A percentile compares a stretch with the other conserved stretches of the same genome.
phyloP scores from a whole-genome alignment of 2,329 filamentous ascomycete species.

The Capronia coronata region DNA sequence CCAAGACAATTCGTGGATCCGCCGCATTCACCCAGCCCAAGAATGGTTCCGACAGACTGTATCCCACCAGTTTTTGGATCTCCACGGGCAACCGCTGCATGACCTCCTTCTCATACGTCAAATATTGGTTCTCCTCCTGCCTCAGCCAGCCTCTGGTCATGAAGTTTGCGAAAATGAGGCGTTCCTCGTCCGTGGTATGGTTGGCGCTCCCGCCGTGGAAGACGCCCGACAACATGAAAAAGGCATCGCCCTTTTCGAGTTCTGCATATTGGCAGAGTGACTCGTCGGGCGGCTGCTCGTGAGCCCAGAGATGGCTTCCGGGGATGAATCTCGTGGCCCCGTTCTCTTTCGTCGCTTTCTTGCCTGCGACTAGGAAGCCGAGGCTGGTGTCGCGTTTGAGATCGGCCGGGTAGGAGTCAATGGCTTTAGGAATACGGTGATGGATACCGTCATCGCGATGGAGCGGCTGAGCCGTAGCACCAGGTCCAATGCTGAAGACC shows the following conservation, averaged over 20 bases:
- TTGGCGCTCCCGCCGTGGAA: slow-evolving; percentile 2
- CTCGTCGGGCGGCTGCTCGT: slow-evolving; percentile 5
- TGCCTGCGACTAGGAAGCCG: slow-evolving; percentile 13
- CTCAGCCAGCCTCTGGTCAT: neutral
- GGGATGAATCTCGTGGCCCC: slow-evolving; percentile 27
- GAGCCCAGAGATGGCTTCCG: slow-evolving; percentile 6
- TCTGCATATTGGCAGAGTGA: slow-evolving; percentile 2
- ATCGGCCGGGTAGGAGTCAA: slow-evolving; percentile 5
- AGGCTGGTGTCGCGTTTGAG: slow-evolving; percentile 6
- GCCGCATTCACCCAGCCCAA: neutral
- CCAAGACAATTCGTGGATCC: neutral
- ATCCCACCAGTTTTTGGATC: neutral
- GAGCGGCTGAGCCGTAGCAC: slow-evolving; percentile 12
- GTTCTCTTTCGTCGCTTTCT: slow-evolving; percentile 27
- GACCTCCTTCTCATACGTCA: neutral
- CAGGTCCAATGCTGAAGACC: slow-evolving; percentile 12
- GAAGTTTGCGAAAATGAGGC: neutral
- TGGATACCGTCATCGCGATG: slow-evolving; percentile 16
- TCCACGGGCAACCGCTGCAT: neutral
- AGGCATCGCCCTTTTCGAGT: neutral
- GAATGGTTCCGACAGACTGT: neutral
- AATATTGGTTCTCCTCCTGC: slow-evolving; percentile 4
- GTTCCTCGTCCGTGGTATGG: neutral
- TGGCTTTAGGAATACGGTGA: neutral
- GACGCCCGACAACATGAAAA: neutral